phyloP scores from a whole-genome alignment of 129 eudicot genomes.

The Tagetes erecta region DNA sequence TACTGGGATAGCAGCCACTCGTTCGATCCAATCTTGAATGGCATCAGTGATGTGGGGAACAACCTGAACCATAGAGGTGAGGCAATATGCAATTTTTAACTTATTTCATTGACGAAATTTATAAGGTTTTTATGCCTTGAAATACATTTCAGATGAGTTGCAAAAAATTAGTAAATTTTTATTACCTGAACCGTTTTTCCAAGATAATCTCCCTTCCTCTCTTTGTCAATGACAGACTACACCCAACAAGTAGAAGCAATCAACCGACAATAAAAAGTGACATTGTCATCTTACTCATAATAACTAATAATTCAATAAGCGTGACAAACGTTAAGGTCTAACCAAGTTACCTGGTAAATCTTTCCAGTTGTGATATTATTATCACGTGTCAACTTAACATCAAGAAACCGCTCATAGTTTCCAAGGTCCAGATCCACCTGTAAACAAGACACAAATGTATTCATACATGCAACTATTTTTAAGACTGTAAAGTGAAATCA shows the following conservation, averaged over 20 bases:
- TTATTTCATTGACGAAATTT: background rate
- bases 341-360: conserved; percentile 66
- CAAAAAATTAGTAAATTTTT: background rate
- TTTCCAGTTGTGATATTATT: conserved; percentile 96
- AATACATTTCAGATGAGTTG: background rate
- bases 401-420: conserved; percentile 94
- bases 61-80: conserved; percentile 19
- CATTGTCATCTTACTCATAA: background rate
- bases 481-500: background rate
- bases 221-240: conserved; percentile 88
- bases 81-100: background rate
- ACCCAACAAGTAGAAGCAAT: conserved; percentile 25
- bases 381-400: conserved; percentile 81
- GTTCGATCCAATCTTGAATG: conserved; percentile 44
- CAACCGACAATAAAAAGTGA: background rate
- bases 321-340: background rate
- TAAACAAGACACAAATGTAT: conserved; percentile 25
- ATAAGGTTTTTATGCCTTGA: background rate
- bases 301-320: conserved; percentile 3
- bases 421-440: conserved; percentile 99
- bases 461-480: background rate
- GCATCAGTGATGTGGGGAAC: conserved; percentile 45
- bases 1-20: conserved; percentile 40
- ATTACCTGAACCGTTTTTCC: conserved; percentile 73
- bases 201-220: conserved; percentile 93